A percentile compares a stretch with the other conserved stretches of the same genome.
Evolutionary conservation across 139 green algal genomes (phyloP).

Genomic region (Auxenochlorella pyrenoidosa): DNA sequence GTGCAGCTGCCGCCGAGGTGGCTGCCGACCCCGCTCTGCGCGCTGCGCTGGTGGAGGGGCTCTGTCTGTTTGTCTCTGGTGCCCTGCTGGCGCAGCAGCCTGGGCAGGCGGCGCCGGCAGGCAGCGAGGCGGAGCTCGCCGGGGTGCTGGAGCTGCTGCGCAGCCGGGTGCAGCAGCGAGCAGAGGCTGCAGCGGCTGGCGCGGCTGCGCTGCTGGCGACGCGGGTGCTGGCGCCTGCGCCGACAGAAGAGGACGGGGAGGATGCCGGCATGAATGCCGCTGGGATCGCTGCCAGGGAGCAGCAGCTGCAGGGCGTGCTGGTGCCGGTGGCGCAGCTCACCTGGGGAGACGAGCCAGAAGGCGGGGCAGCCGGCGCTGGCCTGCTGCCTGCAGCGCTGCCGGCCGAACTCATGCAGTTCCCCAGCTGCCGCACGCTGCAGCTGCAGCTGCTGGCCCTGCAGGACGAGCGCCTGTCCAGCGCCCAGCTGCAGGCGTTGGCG

Average conservation of each 20-base stretch:
- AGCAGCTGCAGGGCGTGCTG: constrained; percentile 11
- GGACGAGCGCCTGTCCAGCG: not conserved
- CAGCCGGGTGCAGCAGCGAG: not conserved
- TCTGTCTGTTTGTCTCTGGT: constrained; percentile 50
- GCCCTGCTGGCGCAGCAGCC: constrained; percentile 28
- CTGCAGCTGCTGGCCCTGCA: constrained; percentile 49
- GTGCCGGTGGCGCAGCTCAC: constrained; percentile 18
- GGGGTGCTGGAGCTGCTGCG: constrained; percentile 19
- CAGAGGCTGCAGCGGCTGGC: constrained; percentile 32
- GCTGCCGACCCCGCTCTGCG: constrained; percentile 52
- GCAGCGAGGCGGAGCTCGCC: not conserved
- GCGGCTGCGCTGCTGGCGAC: constrained; percentile 30
- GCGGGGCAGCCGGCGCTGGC: not conserved
- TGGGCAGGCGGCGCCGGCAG: not conserved
- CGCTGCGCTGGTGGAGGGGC: constrained; percentile 50
- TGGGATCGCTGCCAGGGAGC: not conserved
- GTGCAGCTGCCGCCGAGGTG: constrained; percentile 55
- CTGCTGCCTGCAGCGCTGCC: constrained; percentile 48
- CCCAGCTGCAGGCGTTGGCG: constrained; percentile 2
- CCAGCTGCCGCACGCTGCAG: constrained; percentile 48
- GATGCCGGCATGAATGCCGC: not conserved
- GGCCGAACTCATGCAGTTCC: constrained; percentile 37
- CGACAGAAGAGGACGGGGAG: not conserved
- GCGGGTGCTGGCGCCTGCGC: not conserved
- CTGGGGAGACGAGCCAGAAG: constrained; percentile 14